Evolutionary conservation across 2,329 filamentous ascomycete genomes (phyloP).

Genomic region (Thyridium curvatum): DNA sequence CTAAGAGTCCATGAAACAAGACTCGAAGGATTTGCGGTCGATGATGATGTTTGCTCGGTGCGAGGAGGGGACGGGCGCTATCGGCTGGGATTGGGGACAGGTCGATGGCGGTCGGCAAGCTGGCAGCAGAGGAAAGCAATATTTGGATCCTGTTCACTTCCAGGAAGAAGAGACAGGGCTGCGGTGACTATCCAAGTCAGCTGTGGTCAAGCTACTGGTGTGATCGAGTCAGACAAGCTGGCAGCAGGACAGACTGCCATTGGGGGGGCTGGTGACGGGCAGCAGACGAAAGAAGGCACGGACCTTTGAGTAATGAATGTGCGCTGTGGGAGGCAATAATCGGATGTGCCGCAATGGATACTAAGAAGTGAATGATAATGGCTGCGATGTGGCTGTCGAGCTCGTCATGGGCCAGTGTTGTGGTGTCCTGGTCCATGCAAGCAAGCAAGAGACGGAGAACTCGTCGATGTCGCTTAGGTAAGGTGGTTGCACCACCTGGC

Average conservation of each 20-base stretch:
- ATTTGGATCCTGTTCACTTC: not conserved
- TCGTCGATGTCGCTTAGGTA: too few relatives aligned
- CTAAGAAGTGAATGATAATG: constrained; percentile 18
- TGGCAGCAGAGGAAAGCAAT: not conserved
- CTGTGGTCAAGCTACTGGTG: not conserved
- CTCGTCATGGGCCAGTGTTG: constrained; percentile 2
- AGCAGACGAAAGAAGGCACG: not conserved
- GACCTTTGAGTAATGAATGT: constrained; percentile 5
- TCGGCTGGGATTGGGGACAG: too few relatives aligned
- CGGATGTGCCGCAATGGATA: constrained; percentile 19
- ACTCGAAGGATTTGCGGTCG: too few relatives aligned
- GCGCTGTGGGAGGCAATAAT: constrained; percentile 13
- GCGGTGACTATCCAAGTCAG: not conserved
- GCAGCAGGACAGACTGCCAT: not conserved
- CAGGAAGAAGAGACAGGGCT: too few relatives aligned
- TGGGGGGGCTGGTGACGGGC: not conserved
- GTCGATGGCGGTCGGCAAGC: not conserved
- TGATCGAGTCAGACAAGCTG: not conserved
- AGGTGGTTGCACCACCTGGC: too few relatives aligned
- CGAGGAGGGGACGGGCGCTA: too few relatives aligned
- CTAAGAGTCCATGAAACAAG: too few relatives aligned
- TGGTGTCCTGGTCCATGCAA: constrained; percentile 13
- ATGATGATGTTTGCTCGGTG: too few relatives aligned
- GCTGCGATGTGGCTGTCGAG: constrained; percentile 12
- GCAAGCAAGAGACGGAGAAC: too few relatives aligned